Conservation (phyloP, 805 yeast species). For the Kockiozyma suomiensis region DNA sequence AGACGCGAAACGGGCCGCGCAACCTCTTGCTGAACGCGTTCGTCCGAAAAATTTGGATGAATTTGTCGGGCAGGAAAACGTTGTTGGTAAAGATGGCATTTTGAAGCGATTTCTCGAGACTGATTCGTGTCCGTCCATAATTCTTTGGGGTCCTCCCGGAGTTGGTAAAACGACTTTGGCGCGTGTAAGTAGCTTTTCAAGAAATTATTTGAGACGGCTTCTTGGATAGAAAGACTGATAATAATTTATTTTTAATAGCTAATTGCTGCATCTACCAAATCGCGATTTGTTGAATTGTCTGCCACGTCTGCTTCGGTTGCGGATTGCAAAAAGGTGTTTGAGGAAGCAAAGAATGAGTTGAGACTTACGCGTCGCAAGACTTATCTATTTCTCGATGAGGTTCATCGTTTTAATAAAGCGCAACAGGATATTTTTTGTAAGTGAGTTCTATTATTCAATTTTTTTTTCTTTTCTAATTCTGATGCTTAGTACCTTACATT, state of each 20-base stretch:
- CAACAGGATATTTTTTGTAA: slow-evolving; percentile 79
- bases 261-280: slow-evolving; percentile 56
- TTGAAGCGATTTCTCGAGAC: slow-evolving; percentile 60
- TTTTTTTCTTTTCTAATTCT: neutral
- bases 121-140: slow-evolving; percentile 67
- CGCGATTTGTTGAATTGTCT: slow-evolving; percentile 74
- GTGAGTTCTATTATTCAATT: too few species aligned
- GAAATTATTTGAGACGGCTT: too few species aligned
- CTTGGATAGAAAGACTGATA: too few species aligned
- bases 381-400: slow-evolving; percentile 86
- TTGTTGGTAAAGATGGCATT: slow-evolving; percentile 65
- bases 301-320: slow-evolving; percentile 74
- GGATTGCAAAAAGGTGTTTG: slow-evolving; percentile 68
- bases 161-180: slow-evolving; percentile 89
- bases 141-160: slow-evolving; percentile 96
- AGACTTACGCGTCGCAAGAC: slow-evolving; percentile 56
- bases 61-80: slow-evolving; percentile 83
- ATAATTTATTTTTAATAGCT: too few species aligned
- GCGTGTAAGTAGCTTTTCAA: slow-evolving; percentile 42
- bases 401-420: slow-evolving; percentile 79
- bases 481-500: slow-evolving; percentile 60
- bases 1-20: slow-evolving; percentile 1
- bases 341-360: slow-evolving; percentile 51
- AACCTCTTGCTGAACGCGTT: slow-evolving; percentile 75
- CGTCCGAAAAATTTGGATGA: slow-evolving; percentile 73